A percentile compares a stretch with the other conserved stretches of the same genome.
Conservation (phyloP, 129 eudicot genomes). For the Tanacetum coccineum region DNA sequence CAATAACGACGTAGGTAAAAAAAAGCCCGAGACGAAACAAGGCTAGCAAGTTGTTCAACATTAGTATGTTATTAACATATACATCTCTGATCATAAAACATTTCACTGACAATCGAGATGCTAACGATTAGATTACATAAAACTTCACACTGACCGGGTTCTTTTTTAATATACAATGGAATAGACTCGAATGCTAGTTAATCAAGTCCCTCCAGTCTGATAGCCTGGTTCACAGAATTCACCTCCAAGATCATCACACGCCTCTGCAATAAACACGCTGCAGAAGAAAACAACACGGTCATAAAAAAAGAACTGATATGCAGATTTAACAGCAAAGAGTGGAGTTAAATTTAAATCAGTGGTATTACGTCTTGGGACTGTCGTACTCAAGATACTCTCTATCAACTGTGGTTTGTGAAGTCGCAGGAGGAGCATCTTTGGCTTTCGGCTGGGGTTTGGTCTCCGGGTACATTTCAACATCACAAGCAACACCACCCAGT, state of each 20-base stretch:
- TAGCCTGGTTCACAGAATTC: constrained; percentile 60
- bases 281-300: background rate
- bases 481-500: constrained; percentile 57
- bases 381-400: constrained; percentile 58
- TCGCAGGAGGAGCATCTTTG: background rate
- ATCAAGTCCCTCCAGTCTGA: constrained; percentile 38
- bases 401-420: constrained; percentile 28
- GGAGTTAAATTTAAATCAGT: too few species aligned
- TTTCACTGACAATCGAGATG: too few species aligned
- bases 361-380: constrained; percentile 52
- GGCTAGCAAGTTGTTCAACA: too few species aligned
- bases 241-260: constrained; percentile 81
- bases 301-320: background rate
- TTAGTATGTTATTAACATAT: too few species aligned
- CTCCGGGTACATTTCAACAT: constrained; percentile 4
- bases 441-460: constrained; percentile 40
- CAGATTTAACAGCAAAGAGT: background rate
- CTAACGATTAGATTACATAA: too few species aligned
- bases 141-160: too few species aligned
- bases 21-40: too few species aligned
- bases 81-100: too few species aligned
- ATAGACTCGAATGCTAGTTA: background rate
- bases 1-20: too few species aligned
- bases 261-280: constrained; percentile 72
- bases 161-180: too few species aligned